A percentile compares a stretch with the other conserved stretches of the same genome.
These are phyloP conservation scores for Komagataella kurtzmanii DNA, from an alignment of 805 yeast species.

Conservation along the genomic window DNA sequence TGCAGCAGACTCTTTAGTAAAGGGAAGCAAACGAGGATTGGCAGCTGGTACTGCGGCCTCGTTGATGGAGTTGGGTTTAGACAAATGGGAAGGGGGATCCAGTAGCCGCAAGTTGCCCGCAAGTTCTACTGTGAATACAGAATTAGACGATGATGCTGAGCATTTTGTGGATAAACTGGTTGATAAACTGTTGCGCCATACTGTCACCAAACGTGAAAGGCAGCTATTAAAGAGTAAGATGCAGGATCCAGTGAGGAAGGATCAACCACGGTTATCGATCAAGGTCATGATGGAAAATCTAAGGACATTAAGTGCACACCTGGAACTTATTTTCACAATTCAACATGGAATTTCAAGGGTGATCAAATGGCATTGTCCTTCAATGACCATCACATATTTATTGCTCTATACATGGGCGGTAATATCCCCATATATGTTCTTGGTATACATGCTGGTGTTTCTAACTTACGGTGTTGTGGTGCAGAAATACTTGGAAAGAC, in stretches of 20 bases:
- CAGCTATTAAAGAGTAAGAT: constrained; percentile 26
- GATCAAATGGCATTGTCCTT: constrained; percentile 65
- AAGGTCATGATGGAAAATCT: constrained; percentile 42
- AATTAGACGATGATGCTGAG: constrained; percentile 12
- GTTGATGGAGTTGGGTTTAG: constrained; percentile 28
- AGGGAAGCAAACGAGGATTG: constrained; percentile 15
- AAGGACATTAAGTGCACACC: constrained; percentile 37
- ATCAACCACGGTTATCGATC: constrained; percentile 43
- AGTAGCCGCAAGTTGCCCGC: constrained; percentile 6
- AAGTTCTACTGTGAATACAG: constrained; percentile 9
- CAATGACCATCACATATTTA: constrained; percentile 49
- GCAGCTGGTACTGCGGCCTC: constrained; percentile 31
- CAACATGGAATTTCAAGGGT: constrained; percentile 51
- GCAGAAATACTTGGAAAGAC: constrained; percentile 58
- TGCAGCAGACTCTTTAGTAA: constrained; percentile 5
- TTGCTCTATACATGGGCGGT: constrained; percentile 54
- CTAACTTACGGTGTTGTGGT: constrained; percentile 45
- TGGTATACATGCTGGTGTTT: constrained; percentile 48
- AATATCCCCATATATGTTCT: constrained; percentile 54
- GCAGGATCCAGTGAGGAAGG: constrained; percentile 28
- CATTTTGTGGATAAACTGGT: constrained; percentile 49
- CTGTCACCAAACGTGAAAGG: constrained; percentile 36
- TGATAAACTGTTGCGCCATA: constrained; percentile 35
- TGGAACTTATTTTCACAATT: constrained; percentile 41
- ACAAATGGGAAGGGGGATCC: constrained; percentile 13